Conservation (phyloP, 1,284 basidiomycete genomes). For the Microstroma glucosiphilum region DNA sequence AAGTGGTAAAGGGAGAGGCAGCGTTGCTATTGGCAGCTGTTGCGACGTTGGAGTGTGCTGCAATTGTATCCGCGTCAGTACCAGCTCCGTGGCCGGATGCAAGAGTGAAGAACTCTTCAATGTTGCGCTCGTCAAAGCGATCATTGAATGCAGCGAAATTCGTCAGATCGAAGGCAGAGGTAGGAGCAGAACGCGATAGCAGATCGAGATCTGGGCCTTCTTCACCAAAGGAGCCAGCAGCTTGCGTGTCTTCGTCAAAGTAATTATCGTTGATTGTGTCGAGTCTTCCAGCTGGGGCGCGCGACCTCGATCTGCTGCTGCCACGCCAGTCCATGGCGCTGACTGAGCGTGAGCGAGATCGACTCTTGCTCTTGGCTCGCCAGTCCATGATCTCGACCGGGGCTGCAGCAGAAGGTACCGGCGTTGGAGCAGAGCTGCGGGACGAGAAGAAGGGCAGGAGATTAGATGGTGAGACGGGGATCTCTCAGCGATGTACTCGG, state of each 20-base stretch:
- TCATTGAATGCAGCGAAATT: conserved; percentile 24
- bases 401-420: conserved; percentile 5
- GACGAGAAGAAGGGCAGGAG: background rate
- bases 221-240: too few relatives aligned
- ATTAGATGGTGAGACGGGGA: conserved; percentile 12
- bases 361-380: conserved; percentile 47
- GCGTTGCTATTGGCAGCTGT: background rate
- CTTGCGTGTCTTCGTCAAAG: conserved; percentile 1
- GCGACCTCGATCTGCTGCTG: conserved; percentile 82
- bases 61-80: too few relatives aligned
- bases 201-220: conserved; percentile 18
- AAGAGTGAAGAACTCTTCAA: conserved; percentile 5
- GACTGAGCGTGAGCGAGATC: conserved; percentile 53
- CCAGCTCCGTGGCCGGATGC: background rate
- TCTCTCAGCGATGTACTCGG: conserved; percentile 12
- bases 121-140: background rate
- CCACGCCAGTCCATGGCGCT: conserved; percentile 85
- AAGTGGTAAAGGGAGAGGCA: background rate
- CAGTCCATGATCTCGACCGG: conserved; percentile 46
- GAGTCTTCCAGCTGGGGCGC: conserved; percentile 58
- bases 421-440: too few relatives aligned
- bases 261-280: conserved; percentile 30
- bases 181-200: conserved; percentile 34
- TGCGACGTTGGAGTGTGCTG: background rate
- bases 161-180: conserved; percentile 28